Conservation (phyloP, 2,329 filamentous ascomycete genomes). For the Zopfia rhizophila region DNA sequence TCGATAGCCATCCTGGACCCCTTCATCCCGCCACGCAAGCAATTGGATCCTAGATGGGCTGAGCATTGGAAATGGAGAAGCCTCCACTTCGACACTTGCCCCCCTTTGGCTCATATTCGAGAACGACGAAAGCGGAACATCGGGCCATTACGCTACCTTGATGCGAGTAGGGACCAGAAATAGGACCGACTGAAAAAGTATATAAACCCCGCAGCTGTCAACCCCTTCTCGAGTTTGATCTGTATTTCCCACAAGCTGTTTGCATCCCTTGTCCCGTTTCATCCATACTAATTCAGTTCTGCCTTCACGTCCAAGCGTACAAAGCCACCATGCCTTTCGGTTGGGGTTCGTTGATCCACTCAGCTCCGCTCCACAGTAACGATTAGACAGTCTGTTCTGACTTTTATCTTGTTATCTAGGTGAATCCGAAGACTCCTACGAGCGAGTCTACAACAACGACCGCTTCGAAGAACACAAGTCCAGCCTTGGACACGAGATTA, state of each 20-base stretch:
- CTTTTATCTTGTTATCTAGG: conserved; percentile 46
- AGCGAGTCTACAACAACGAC: conserved; percentile 63
- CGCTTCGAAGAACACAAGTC: conserved; percentile 65
- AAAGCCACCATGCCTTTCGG: conserved; percentile 58
- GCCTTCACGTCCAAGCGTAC: neutral
- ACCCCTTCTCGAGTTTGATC: neutral
- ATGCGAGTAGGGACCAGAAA: conserved; percentile 17
- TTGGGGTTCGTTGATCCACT: conserved; percentile 48
- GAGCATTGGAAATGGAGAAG: conserved; percentile 31
- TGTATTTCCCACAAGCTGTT: neutral
- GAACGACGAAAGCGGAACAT: conserved; percentile 5
- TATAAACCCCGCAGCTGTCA: conserved; percentile 8
- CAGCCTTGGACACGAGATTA: conserved; percentile 75
- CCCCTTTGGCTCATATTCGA: conserved; percentile 13
- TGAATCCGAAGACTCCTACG: conserved; percentile 64
- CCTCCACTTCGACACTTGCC: no score
- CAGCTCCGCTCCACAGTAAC: neutral
- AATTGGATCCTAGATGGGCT: conserved; percentile 32
- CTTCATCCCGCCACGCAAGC: conserved; percentile 31
- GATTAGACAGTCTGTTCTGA: conserved; percentile 10
- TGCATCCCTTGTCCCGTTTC: conserved; percentile 1
- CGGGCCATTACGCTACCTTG: conserved; percentile 24
- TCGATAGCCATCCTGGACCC: no score
- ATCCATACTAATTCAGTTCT: conserved; percentile 1
- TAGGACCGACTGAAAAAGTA: conserved; percentile 1